Base-by-base conservation (phyloP, 1,139 yeast genomes). In the Nadsonia starkeyi-henricii region DNA sequence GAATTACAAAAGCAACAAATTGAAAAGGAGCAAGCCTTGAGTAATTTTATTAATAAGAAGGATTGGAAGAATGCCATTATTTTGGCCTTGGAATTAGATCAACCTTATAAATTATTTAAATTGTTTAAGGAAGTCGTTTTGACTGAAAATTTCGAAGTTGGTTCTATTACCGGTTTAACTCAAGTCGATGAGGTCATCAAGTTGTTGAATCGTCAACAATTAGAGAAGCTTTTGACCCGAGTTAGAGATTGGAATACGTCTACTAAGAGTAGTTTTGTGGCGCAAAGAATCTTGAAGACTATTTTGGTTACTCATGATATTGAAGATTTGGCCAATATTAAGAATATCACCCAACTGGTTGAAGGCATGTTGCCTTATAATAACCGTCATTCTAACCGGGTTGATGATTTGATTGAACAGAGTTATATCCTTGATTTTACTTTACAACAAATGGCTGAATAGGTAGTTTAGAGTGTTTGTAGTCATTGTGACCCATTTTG, bases 181-280 rank as follows among this genome's bases (percentile, higher is more conserved):
- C 75, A 74, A 46, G 73, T 91, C 46, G 96, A 86, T 58, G 64
- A 70, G 7, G 77, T 81, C n/a, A 74, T 91, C 44, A 68, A 72
- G 7, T 63, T 65, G 19, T 71, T 91, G 50, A 75, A 72, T 37
- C 68, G 75, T 42, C 83, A 79, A 1, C 85, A 83, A 57, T 65
- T 88, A 43, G 58, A 73, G 42, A 62, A 69, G 19, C 65, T 91
- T 37, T 74, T 91, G 62, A 77, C 75, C 57, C 79, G 95, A 59
- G 72, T 88, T 36, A 77, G 96, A 58, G 95, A 88, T 61, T 91
- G 99, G 99, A 91, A 93, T 64, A 80, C 93, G 47, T 91, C 88
- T 62, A 84, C 86, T 49, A 78, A 80, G 58, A 80, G 85, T 44
- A 85, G 85, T 58, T 79, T 76, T 49, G 75, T 85, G 50, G 85